These are phyloP conservation scores for Chaetomiaceae sp. DNA, from an alignment of 2,329 filamentous ascomycete species.

Conservation along the genomic window DNA sequence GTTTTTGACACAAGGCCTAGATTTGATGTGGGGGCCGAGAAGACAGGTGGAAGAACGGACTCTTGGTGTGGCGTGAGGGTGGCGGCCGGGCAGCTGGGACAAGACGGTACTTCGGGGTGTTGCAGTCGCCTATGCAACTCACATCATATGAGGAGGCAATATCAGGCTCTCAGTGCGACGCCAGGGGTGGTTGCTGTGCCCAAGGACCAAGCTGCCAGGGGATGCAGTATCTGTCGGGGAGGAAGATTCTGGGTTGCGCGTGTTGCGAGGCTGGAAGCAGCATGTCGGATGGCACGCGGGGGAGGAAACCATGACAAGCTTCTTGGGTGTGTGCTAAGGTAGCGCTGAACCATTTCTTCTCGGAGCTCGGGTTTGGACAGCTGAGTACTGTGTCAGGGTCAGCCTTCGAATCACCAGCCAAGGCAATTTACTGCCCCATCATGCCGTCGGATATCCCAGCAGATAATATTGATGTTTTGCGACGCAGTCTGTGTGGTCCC, in stretches of 20 bases:
- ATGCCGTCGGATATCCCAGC: not conserved
- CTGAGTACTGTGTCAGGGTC: too few species aligned
- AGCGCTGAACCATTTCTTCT: not conserved
- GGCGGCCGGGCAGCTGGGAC: slow-evolving; percentile 13
- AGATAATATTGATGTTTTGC: too few species aligned
- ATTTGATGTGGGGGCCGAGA: slow-evolving; percentile 16
- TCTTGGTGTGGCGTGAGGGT: slow-evolving; percentile 11
- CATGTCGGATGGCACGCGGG: not conserved
- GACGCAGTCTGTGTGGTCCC: too few species aligned
- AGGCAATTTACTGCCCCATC: slow-evolving; percentile 1
- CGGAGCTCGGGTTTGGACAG: not conserved
- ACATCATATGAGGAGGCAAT: slow-evolving; percentile 21
- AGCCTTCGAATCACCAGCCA: too few species aligned
- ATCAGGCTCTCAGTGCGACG: slow-evolving; percentile 12
- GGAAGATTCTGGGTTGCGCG: slow-evolving; percentile 13
- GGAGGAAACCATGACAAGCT: slow-evolving; percentile 2
- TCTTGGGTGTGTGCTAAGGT: slow-evolving; percentile 4
- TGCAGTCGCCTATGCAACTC: slow-evolving; percentile 24
- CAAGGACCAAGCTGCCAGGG: too few species aligned
- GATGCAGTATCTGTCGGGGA: too few species aligned
- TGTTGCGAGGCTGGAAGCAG: not conserved
- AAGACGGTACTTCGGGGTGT: slow-evolving; percentile 19
- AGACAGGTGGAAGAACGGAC: slow-evolving; percentile 6
- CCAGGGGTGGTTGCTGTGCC: slow-evolving; percentile 1
- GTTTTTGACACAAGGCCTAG: slow-evolving; percentile 8